Evolutionary conservation across 805 yeast species (phyloP).

Genomic region (Scheffersomyces lignosus): DNA sequence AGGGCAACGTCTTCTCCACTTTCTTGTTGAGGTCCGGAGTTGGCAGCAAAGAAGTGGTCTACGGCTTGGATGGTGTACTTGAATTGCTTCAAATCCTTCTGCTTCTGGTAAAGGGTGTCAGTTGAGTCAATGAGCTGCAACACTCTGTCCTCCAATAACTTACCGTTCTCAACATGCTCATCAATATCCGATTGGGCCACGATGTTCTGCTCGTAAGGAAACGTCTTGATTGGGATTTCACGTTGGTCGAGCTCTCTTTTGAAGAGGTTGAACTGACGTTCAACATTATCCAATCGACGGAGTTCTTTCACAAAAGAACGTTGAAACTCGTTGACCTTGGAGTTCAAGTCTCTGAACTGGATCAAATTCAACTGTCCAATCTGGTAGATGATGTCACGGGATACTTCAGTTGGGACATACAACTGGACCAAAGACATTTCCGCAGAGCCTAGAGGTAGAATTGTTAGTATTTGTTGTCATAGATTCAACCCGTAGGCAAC

Average conservation of each 20-base stretch:
- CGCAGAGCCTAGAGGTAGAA: slow-evolving; percentile 79
- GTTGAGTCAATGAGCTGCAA: slow-evolving; percentile 68
- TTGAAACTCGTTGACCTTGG: slow-evolving; percentile 80
- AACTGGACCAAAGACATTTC: slow-evolving; percentile 93
- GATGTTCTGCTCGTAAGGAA: slow-evolving; percentile 32
- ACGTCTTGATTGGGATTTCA: slow-evolving; percentile 37
- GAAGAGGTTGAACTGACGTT: slow-evolving; percentile 64
- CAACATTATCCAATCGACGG: slow-evolving; percentile 79
- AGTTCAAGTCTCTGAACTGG: slow-evolving; percentile 84
- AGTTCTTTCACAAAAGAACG: slow-evolving; percentile 88
- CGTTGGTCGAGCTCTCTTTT: slow-evolving; percentile 52
- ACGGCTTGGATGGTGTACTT: slow-evolving; percentile 49
- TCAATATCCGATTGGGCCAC: slow-evolving; percentile 65
- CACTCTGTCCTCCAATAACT: slow-evolving; percentile 71
- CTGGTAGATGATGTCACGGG: slow-evolving; percentile 81
- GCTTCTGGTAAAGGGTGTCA: slow-evolving; percentile 59
- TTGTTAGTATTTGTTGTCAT: slow-evolving; percentile 9
- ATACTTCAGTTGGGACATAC: slow-evolving; percentile 85
- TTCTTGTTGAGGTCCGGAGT: slow-evolving; percentile 18
- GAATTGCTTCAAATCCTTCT: slow-evolving; percentile 68
- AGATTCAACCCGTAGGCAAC: no score
- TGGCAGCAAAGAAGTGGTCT: slow-evolving; percentile 28
- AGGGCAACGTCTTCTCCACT: slow-evolving; percentile 38
- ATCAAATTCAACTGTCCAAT: slow-evolving; percentile 84
- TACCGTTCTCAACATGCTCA: slow-evolving; percentile 61